Evolutionary conservation across 176 grass and related monocot genomes (phyloP), one percentile per base, ranked within the genome.

Genomic region (Oryza australiensis): DNA sequence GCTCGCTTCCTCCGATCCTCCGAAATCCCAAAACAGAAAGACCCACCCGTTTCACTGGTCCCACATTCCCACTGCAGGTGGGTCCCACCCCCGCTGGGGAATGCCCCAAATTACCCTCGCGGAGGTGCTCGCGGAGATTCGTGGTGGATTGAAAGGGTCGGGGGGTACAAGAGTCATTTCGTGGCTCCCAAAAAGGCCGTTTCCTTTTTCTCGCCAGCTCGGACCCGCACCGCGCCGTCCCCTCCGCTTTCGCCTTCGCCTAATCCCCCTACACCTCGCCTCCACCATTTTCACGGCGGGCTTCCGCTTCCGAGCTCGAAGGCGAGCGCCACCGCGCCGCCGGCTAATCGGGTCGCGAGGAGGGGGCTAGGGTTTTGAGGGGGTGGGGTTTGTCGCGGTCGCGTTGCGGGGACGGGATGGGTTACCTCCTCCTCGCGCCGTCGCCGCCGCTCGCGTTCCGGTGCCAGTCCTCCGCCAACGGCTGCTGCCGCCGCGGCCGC

Each of bases 361-460:
- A 5, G 18, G 46, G 60, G 53, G 51, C 87, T 81, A 78, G 87
- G 90, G 29, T 68, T 85, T 74, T 26, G 10, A 20, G 81, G 16
- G 81, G 5, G 5, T 57, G 1, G 53, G 18, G 49, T 18, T 22
- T 40, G 38, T 40, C 38, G 38, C 38, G 53, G 53, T 18, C 7
- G 20, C 5, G 59, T 18, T 33, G 80, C 85, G 83, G 51, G 51
- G 51, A 55, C 51, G 51, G 84, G 71, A 89, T 87, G 81, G 87
- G 84, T 18, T 87, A 91, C 80, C 49, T 77, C 40, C 67, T 83
- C 73, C 29, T 86, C 23, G 80, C 85, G 68, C 82, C 82, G 32
- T 42, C 86, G 46, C 85, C 83, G 86, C 73, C 82, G 73, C 74
- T 83, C 40, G 48, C 80, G 27, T 27, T 83, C 62, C 83, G 51